These are phyloP conservation scores for Alternaria arborescens DNA, from an alignment of 2,329 filamentous ascomycete genomes.

Conservation along the genomic window DNA sequence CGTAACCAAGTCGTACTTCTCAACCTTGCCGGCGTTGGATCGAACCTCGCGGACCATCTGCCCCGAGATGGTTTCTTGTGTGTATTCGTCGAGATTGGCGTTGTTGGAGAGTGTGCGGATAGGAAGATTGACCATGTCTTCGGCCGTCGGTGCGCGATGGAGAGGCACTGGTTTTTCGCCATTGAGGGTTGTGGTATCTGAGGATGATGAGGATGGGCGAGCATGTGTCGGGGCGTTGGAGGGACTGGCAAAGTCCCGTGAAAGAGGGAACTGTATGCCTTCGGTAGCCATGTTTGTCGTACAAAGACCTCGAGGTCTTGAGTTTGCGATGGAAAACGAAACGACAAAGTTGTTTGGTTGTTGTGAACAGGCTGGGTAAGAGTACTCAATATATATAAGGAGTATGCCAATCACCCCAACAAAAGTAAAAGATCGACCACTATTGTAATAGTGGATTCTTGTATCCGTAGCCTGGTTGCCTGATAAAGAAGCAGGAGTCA, in stretches of 20 bases:
- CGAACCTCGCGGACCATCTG: slow-evolving; percentile 65
- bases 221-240: slow-evolving; percentile 5
- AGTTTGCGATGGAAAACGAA: background rate
- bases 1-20: slow-evolving; percentile 69
- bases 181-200: slow-evolving; percentile 22
- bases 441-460: background rate
- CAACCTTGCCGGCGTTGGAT: slow-evolving; percentile 63
- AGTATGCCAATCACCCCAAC: background rate
- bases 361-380: background rate
- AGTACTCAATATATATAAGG: background rate
- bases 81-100: slow-evolving; percentile 69
- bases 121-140: slow-evolving; percentile 66
- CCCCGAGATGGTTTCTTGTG: slow-evolving; percentile 67
- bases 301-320: background rate
- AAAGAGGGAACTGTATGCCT: slow-evolving; percentile 17
- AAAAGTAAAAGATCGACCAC: background rate
- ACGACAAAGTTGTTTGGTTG: background rate
- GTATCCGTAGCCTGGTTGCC: background rate
- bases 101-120: slow-evolving; percentile 70
- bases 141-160: slow-evolving; percentile 37
- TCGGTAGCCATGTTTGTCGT: slow-evolving; percentile 26
- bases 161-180: slow-evolving; percentile 18
- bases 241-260: slow-evolving; percentile 25
- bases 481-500: background rate
- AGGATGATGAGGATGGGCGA: slow-evolving; percentile 24